Base-by-base conservation (phyloP, 2,329 filamentous ascomycete species). In the Aspergillus pseudotamarii region DNA sequence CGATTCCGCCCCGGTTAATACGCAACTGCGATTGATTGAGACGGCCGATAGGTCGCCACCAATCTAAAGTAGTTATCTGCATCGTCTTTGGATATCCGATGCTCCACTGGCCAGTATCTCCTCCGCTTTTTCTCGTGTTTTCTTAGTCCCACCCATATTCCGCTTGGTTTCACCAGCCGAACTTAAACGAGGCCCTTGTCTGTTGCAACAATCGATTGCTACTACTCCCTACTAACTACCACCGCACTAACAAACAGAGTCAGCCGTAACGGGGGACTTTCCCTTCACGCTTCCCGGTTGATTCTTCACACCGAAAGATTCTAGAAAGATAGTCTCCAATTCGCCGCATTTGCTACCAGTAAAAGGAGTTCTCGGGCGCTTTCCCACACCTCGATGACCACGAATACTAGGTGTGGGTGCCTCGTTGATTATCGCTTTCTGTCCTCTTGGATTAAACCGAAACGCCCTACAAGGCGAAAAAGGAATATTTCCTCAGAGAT, bases 361-460 rank as follows among this genome's bases (percentile, higher is more conserved):
- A 36, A 45, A 48, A 53, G 23, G 14, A 53, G 14, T 45, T 11
- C 26, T 10, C 34, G 21, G 45, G 57, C 26, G 51, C 30, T 64
- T 64, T 71, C 66, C 68, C 72, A 69, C 66, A 72, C 72, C 70
- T 76, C 73, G 74, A 76, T 76, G 75, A 72, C 67, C 68, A 69
- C 69, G 70, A 73, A 68, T 68, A 73, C 71, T 69, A 72, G 68
- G 66, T 74, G 70, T 71, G 73, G 73, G 67, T 75, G 72, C 65
- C 67, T 76, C 61, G 66, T 76, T 58, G 75, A 76, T 71, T 76
- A 75, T 75, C 74, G 74, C 62, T 76, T 75, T 48, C 55, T 75
- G 51, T 72, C 73, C 59, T 75, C 73, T 60, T 76, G 75, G 74
- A 72, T 73, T 46, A 72, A 73, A 69, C 67, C 72, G 50, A 72